Conservation (phyloP, 805 yeast species). For the Candida xiaguanensis region DNA sequence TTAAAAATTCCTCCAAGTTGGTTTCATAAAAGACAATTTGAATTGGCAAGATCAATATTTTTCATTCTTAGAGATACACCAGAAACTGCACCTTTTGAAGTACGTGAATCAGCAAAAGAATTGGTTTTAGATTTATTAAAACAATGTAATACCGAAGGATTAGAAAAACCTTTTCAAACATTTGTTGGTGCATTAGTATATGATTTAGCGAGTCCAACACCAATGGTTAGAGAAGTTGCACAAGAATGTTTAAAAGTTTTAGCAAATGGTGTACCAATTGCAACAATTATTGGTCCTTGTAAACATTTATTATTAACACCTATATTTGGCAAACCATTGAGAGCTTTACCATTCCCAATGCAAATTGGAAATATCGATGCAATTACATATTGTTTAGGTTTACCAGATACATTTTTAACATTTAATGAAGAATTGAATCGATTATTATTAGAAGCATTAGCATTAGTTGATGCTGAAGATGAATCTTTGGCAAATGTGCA, state of each 20-base stretch:
- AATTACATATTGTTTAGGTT: conserved; percentile 80
- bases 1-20: conserved; percentile 65
- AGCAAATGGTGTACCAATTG: conserved; percentile 63
- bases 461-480: conserved; percentile 96
- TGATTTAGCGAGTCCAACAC: conserved; percentile 86
- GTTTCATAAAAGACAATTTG: conserved; percentile 76
- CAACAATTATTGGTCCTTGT: conserved; percentile 77
- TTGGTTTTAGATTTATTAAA: conserved; percentile 61
- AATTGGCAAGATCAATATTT: conserved; percentile 78
- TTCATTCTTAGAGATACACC: conserved; percentile 91
- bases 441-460: conserved; percentile 82
- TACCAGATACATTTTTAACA: conserved; percentile 76
- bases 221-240: conserved; percentile 76
- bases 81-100: conserved; percentile 78
- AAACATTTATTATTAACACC: conserved; percentile 83
- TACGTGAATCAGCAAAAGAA: conserved; percentile 65
- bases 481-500: conserved; percentile 89
- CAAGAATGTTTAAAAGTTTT: conserved; percentile 65
- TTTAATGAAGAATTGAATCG: conserved; percentile 89
- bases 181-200: conserved; percentile 86
- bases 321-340: conserved; percentile 91
- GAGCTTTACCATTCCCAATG: conserved; percentile 98
- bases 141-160: conserved; percentile 59
- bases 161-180: conserved; percentile 72
- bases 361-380: conserved; percentile 98